Percentiles rank a stretch among this genome's conserved stretches.
phyloP scores from a whole-genome alignment of 1,284 basidiomycete genomes.

The Cystobasidiaceae sp. region DNA sequence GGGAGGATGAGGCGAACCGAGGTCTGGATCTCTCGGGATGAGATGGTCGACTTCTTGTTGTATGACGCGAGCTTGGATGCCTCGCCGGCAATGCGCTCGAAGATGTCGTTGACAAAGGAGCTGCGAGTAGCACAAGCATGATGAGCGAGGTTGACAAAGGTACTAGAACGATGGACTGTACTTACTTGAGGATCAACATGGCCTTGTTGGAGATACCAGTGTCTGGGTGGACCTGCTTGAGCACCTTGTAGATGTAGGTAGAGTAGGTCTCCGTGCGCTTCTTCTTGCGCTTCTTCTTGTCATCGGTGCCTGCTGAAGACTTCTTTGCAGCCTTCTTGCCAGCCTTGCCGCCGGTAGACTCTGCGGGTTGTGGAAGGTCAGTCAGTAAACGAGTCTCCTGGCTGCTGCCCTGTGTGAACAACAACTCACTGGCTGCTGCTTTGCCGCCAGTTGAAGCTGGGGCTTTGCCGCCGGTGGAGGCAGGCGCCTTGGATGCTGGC shows the following conservation, averaged over 20 bases:
- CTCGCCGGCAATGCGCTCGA: slow-evolving; percentile 47
- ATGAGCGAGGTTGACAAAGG: background rate
- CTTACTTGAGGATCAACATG: slow-evolving; percentile 46
- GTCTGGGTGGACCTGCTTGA: slow-evolving; percentile 55
- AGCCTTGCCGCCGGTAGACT: slow-evolving; percentile 31
- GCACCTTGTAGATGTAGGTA: slow-evolving; percentile 51
- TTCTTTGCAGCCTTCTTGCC: slow-evolving; percentile 32
- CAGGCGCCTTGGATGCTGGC: slow-evolving; percentile 50
- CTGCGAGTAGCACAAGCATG: background rate
- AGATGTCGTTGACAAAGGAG: slow-evolving; percentile 51
- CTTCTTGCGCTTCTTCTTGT: slow-evolving; percentile 58
- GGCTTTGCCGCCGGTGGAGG: slow-evolving; percentile 40
- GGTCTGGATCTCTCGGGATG: slow-evolving; percentile 70
- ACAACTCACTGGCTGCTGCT: slow-evolving; percentile 29
- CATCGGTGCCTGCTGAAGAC: slow-evolving; percentile 52
- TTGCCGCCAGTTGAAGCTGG: slow-evolving; percentile 32
- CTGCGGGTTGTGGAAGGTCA: background rate
- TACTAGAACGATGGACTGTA: background rate
- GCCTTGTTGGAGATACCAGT: slow-evolving; percentile 52
- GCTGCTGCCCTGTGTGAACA: background rate
- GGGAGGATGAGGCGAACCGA: slow-evolving; percentile 85
- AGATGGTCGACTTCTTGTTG: slow-evolving; percentile 91
- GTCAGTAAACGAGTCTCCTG: background rate
- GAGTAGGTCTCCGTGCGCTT: slow-evolving; percentile 58
- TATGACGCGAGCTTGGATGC: slow-evolving; percentile 68